Evolutionary conservation across 73 alveolate species (phyloP).

Genomic region (Paramecium sonneborni): DNA sequence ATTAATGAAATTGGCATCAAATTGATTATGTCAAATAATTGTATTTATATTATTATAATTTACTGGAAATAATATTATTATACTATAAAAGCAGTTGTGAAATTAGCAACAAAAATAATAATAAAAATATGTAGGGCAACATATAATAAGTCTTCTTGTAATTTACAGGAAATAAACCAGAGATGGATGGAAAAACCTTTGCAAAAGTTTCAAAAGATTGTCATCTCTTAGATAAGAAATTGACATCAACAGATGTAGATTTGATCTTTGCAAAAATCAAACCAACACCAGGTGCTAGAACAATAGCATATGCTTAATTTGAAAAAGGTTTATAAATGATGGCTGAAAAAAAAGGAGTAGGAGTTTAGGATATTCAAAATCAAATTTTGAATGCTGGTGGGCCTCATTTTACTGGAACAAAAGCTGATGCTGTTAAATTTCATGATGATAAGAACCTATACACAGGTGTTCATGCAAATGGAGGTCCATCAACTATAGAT

Average conservation of each 20-base stretch:
- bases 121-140: slow-evolving; percentile 53
- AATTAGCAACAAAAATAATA: background rate
- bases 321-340: slow-evolving; percentile 77
- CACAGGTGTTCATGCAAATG: slow-evolving; percentile 87
- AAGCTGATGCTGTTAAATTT: slow-evolving; percentile 93
- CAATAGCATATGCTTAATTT: slow-evolving; percentile 85
- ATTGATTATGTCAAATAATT: background rate
- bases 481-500: slow-evolving; percentile 77
- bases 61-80: background rate
- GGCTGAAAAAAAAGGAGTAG: slow-evolving; percentile 88
- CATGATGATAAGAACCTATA: slow-evolving; percentile 93
- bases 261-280: slow-evolving; percentile 86
- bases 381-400: slow-evolving; percentile 82
- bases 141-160: slow-evolving; percentile 47
- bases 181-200: slow-evolving; percentile 67
- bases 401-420: slow-evolving; percentile 88
- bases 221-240: slow-evolving; percentile 42
- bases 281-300: slow-evolving; percentile 78
- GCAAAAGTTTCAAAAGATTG: slow-evolving; percentile 65
- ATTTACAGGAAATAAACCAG: slow-evolving; percentile 40
- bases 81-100: background rate
- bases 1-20: background rate
- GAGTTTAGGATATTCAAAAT: slow-evolving; percentile 70
- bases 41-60: background rate
- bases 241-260: slow-evolving; percentile 73